A percentile compares a stretch with the other conserved stretches of the same genome.
Evolutionary conservation across 116 monocot species (phyloP).

Genomic region (Cymodocea nodosa): DNA sequence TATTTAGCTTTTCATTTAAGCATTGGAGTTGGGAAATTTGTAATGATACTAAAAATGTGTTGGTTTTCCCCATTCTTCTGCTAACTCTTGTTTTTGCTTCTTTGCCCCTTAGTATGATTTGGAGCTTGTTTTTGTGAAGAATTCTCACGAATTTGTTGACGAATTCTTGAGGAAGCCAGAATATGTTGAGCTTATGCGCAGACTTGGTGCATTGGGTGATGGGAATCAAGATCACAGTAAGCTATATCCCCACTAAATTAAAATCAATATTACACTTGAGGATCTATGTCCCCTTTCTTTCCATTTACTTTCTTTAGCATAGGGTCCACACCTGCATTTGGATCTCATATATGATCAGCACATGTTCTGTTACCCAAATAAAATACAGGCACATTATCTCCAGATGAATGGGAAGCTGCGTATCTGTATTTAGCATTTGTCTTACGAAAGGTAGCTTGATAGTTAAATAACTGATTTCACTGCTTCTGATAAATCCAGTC

Average conservation of each 20-base stretch:
- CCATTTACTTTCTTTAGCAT: not conserved
- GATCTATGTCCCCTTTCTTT: not conserved
- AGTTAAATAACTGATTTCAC: not conserved
- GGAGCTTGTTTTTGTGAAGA: conserved; percentile 82
- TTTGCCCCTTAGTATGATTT: conserved; percentile 58
- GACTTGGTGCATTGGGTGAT: conserved; percentile 91
- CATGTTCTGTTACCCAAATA: not conserved
- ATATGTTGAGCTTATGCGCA: conserved; percentile 82
- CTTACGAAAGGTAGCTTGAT: conserved; percentile 55
- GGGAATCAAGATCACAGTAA: conserved; percentile 76
- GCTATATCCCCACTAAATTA: conserved; percentile 1
- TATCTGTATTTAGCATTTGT: conserved; percentile 79
- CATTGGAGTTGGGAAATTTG: not conserved
- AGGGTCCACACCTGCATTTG: not conserved
- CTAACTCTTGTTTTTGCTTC: not conserved
- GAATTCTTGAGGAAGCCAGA: conserved; percentile 79
- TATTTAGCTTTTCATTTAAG: not conserved
- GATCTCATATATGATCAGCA: not conserved
- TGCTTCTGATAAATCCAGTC: not conserved
- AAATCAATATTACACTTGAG: not conserved
- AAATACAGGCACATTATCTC: conserved; percentile 53
- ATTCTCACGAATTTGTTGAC: conserved; percentile 83
- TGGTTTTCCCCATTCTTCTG: not conserved
- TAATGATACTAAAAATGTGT: not conserved
- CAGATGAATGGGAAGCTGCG: conserved; percentile 83